These are phyloP conservation scores for Fragosphaeria purpurea DNA, from an alignment of 2,329 filamentous ascomycete species.

Conservation along the genomic window DNA sequence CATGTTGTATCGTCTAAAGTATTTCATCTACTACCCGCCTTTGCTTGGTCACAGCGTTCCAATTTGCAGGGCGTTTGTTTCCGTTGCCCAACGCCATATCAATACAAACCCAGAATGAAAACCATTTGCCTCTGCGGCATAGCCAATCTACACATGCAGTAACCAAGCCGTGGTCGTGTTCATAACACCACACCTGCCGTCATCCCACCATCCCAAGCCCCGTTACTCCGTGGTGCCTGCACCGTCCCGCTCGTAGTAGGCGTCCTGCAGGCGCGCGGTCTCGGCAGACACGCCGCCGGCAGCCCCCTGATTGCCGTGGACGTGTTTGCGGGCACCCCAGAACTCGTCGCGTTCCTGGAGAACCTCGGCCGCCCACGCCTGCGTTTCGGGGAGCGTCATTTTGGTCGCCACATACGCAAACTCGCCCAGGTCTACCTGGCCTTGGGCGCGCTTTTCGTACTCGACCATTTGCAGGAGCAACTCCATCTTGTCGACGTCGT, in stretches of 20 bases:
- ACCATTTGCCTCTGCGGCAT: no score
- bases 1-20: no score
- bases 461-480: slow-evolving; percentile 91
- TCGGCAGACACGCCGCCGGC: neutral
- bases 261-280: slow-evolving; percentile 4
- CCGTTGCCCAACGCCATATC: no score
- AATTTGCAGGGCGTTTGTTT: no score
- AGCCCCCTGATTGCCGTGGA: neutral
- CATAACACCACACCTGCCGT: no score
- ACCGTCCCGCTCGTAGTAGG: slow-evolving; percentile 2
- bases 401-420: slow-evolving; percentile 69
- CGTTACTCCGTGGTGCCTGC: no score
- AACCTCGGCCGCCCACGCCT: slow-evolving; percentile 70
- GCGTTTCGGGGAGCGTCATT: slow-evolving; percentile 67
- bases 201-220: no score
- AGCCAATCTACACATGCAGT: no score
- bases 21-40: no score
- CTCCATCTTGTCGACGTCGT: slow-evolving; percentile 97
- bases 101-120: no score
- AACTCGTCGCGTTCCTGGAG: slow-evolving; percentile 53
- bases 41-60: no score
- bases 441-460: slow-evolving; percentile 68
- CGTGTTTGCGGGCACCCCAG: neutral
- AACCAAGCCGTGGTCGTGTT: no score
- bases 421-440: slow-evolving; percentile 67